Base-by-base conservation (phyloP, 78 protist genomes). In the Planoprotostelium fungivorum region DNA sequence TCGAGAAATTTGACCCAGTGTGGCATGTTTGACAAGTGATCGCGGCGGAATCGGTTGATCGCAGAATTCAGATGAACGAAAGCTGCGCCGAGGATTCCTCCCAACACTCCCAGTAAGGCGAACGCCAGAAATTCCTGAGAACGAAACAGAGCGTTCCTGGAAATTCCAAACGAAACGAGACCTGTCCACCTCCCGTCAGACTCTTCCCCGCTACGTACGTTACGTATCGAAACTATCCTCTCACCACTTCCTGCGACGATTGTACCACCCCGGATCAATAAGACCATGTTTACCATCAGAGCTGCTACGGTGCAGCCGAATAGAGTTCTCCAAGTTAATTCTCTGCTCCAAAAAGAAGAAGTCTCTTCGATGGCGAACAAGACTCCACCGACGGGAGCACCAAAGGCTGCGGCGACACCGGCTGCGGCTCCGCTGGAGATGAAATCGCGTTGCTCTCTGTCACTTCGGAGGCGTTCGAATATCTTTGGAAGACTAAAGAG, bases 361-460 rank as follows among this genome's bases (percentile, higher is more conserved):
- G 38, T 98, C 36, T 98, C 99, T 85, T 98, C 99, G 35, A 98
- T 87, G 1, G 95, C 34, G 36, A 97, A 98, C 84, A 98, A 90
- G 0, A 95, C 96, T 37, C 99, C 99, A 16, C 98, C 99, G 85
- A 97, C 93, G 1, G 99, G 98, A 0, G 99, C 97, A 34, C 98
- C 98, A 83, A 98, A 98, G 29, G 99, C 98, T 0, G 98, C 98
- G 0, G 97, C 84, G 28, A 98, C 96, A 84, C 99, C 99, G 0
- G 98, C 97, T 0, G 99, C 99, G 0, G 99, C 97, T 1, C 99
- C 99, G 0, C 90, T 84, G 0, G 97, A 85, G 29, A 96, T 95
- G 35, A 96, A 97, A 37, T 93, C 97, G 29, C 97, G 88, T 87
- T 95, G 95, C 29, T 95, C 97, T 25, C 89, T 35, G 92, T 96